These are phyloP conservation scores for Candida michaelii DNA, from an alignment of 805 yeast species.

Conservation along the genomic window DNA sequence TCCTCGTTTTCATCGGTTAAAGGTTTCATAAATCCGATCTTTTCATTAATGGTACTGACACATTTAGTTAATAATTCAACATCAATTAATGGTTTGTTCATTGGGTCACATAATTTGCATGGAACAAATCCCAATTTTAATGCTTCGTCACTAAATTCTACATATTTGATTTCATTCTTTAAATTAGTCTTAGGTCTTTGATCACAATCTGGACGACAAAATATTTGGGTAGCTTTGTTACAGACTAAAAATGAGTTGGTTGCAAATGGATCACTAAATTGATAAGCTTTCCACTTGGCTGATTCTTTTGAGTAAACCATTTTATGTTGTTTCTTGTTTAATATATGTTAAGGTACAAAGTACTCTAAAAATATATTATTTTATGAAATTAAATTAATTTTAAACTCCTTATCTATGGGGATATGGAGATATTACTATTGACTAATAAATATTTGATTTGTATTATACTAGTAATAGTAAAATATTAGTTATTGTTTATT, in stretches of 20 bases:
- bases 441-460: too few species aligned
- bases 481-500: too few species aligned
- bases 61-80: conserved; percentile 47
- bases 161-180: conserved; percentile 47
- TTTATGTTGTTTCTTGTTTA: not conserved
- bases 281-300: conserved; percentile 62
- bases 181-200: conserved; percentile 41
- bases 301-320: conserved; percentile 40
- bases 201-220: conserved; percentile 74
- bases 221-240: conserved; percentile 39
- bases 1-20: conserved; percentile 47
- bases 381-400: too few species aligned
- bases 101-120: conserved; percentile 59
- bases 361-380: too few species aligned
- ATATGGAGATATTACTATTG: too few species aligned
- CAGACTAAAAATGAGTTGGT: conserved; percentile 57
- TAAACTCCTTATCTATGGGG: too few species aligned
- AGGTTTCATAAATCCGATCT: conserved; percentile 59
- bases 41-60: conserved; percentile 53
- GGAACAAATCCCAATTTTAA: conserved; percentile 44
- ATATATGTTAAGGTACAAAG: not conserved
- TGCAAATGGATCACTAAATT: conserved; percentile 65
- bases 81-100: conserved; percentile 44
- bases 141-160: conserved; percentile 43
- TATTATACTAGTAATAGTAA: too few species aligned